A percentile compares a stretch with the other conserved stretches of the same genome.
These are phyloP conservation scores for Hymenoscyphus linearis DNA, from an alignment of 2,329 filamentous ascomycete species.

Conservation along the genomic window DNA sequence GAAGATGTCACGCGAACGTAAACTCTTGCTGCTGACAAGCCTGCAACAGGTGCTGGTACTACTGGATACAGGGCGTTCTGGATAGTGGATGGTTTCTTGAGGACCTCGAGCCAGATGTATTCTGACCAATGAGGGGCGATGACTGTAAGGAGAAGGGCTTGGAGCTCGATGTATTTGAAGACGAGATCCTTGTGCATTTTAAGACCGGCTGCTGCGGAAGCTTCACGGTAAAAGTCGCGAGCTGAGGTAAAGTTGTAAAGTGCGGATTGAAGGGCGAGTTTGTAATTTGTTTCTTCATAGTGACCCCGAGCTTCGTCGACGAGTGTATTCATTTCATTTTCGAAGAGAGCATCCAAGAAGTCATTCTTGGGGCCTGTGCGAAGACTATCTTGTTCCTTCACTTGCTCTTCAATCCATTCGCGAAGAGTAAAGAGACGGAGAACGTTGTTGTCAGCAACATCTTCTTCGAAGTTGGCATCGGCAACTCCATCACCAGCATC, in stretches of 20 bases:
- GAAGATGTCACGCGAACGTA: slow-evolving; percentile 71
- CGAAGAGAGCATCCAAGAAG: slow-evolving; percentile 84
- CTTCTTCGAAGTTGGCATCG: slow-evolving; percentile 96
- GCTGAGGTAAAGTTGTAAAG: slow-evolving; percentile 89
- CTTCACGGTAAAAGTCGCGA: slow-evolving; percentile 86
- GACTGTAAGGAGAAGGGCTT: slow-evolving; percentile 74
- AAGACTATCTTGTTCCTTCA: slow-evolving; percentile 64
- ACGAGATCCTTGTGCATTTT: slow-evolving; percentile 83
- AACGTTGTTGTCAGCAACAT: slow-evolving; percentile 87
- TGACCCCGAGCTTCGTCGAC: slow-evolving; percentile 73
- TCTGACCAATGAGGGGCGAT: slow-evolving; percentile 93
- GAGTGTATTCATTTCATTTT: slow-evolving; percentile 85
- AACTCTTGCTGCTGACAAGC: slow-evolving; percentile 70
- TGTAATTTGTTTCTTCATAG: slow-evolving; percentile 77
- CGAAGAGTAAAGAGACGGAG: slow-evolving; percentile 75
- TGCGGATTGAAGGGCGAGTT: slow-evolving; percentile 76
- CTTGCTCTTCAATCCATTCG: slow-evolving; percentile 87
- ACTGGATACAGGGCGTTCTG: slow-evolving; percentile 74
- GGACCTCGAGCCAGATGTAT: slow-evolving; percentile 87
- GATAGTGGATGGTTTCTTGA: slow-evolving; percentile 70
- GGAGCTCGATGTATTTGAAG: slow-evolving; percentile 76
- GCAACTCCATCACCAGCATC: slow-evolving; percentile 92
- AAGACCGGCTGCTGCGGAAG: slow-evolving; percentile 67
- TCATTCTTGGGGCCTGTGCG: slow-evolving; percentile 69
- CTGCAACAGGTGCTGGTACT: slow-evolving; percentile 58